Evolutionary conservation across 2,329 filamentous ascomycete species (phyloP).

Genomic region (Aspergillus ibericus): DNA sequence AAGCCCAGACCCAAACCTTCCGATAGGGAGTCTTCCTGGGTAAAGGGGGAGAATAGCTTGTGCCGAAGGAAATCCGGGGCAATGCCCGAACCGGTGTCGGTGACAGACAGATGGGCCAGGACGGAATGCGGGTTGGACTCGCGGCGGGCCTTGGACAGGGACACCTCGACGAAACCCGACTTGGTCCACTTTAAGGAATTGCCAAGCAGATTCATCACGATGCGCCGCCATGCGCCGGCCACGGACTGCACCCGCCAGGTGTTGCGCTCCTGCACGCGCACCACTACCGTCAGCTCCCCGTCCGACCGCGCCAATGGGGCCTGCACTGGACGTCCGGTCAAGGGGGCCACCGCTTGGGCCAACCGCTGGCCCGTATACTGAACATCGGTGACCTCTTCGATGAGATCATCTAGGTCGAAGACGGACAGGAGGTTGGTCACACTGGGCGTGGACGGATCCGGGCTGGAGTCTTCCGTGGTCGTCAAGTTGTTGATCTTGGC

Average conservation of each 20-base stretch:
- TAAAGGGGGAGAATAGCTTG: constrained; percentile 60
- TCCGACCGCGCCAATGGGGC: neutral
- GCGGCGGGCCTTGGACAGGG: constrained; percentile 13
- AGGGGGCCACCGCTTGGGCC: neutral
- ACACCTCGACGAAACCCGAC: constrained; percentile 25
- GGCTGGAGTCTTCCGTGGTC: constrained; percentile 5
- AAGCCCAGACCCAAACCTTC: constrained; percentile 64
- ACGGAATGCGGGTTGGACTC: constrained; percentile 12
- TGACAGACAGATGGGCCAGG: constrained; percentile 45
- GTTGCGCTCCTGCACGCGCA: constrained; percentile 15
- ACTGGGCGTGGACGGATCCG: neutral
- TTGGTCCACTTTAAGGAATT: constrained; percentile 35
- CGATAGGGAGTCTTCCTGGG: constrained; percentile 59
- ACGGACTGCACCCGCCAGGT: constrained; percentile 26
- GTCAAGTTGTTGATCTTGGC: constrained; percentile 30
- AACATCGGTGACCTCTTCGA: constrained; percentile 27
- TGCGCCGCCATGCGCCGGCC: constrained; percentile 26
- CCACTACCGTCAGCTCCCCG: constrained; percentile 17
- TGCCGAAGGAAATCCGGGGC: constrained; percentile 58
- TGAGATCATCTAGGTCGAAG: constrained; percentile 28
- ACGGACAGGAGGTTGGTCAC: constrained; percentile 19
- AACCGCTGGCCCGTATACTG: constrained; percentile 23
- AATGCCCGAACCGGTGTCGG: constrained; percentile 65
- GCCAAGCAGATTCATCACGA: constrained; percentile 35
- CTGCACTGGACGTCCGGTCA: neutral